A percentile compares a stretch with the other conserved stretches of the same genome.
Conservation (phyloP, 2,329 filamentous ascomycete species). For the Pyricularia pennisetigena region DNA sequence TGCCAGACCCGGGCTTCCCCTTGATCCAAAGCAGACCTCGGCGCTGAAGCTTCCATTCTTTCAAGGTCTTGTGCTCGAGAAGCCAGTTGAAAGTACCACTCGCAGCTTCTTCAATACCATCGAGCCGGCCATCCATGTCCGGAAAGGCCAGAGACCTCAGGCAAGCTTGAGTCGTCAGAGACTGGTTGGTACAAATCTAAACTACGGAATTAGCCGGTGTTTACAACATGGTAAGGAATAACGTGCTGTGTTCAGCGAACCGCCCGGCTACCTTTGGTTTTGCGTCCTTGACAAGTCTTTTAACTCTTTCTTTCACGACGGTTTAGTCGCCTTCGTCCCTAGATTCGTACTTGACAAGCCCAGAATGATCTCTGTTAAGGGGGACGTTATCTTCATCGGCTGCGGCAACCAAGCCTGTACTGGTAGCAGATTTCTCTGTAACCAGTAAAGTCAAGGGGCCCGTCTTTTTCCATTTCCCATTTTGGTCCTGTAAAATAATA, state of each 20-base stretch:
- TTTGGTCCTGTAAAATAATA: not conserved
- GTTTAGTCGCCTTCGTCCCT: conserved; percentile 6
- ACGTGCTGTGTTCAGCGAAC: too few species aligned
- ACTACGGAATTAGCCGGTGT: too few species aligned
- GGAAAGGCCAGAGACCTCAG: conserved; percentile 21
- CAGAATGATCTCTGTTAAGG: conserved; percentile 14
- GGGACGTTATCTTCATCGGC: conserved; percentile 13
- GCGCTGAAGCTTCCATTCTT: conserved; percentile 1
- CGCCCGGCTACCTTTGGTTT: not conserved
- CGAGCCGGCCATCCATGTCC: conserved; percentile 16
- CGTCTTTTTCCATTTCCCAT: conserved; percentile 7
- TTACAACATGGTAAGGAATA: too few species aligned
- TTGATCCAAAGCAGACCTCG: conserved; percentile 25
- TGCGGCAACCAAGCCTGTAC: conserved; percentile 10
- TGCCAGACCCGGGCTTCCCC: conserved; percentile 22
- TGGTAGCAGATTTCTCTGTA: conserved; percentile 15
- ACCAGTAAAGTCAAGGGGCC: conserved; percentile 13
- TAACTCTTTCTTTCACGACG: not conserved
- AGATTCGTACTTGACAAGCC: conserved; percentile 14
- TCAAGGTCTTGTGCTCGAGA: conserved; percentile 13
- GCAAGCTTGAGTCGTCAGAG: conserved; percentile 14
- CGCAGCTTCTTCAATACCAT: conserved; percentile 13
- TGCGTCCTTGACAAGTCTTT: not conserved
- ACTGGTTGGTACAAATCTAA: too few species aligned
- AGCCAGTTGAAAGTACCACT: conserved; percentile 22